These are phyloP conservation scores for Botryotinia convoluta DNA, from an alignment of 2,329 filamentous ascomycete genomes.

Conservation along the genomic window DNA sequence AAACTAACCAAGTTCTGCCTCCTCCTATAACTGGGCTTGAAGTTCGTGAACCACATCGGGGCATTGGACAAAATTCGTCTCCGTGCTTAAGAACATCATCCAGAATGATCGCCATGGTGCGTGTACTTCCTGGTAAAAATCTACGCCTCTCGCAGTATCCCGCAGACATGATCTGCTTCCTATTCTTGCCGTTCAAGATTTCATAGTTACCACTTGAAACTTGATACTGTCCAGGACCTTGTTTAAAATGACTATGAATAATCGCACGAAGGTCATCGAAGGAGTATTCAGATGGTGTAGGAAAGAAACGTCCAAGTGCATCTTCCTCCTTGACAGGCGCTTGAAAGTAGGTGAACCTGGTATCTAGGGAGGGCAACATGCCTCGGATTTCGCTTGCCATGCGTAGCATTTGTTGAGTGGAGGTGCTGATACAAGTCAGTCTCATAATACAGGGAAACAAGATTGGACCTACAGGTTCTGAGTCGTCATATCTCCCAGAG, in stretches of 20 bases:
- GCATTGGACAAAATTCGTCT: not conserved
- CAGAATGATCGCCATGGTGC: not conserved
- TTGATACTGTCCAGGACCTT: not conserved
- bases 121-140: not conserved
- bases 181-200: not conserved
- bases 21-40: not conserved
- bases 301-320: not conserved
- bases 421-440: not conserved
- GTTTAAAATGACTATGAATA: not conserved
- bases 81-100: not conserved
- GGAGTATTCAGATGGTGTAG: not conserved
- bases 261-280: not conserved
- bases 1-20: not conserved
- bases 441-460: not conserved
- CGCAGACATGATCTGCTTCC: not conserved
- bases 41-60: not conserved
- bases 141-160: not conserved
- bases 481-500: not conserved
- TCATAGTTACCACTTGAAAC: not conserved
- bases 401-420: not conserved
- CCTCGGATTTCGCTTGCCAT: not conserved
- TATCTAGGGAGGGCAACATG: not conserved
- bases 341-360: not conserved
- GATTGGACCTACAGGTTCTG: not conserved
- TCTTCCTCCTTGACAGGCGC: not conserved